Percentiles rank a stretch among this genome's conserved stretches.
Evolutionary conservation across 2,329 filamentous ascomycete species (phyloP).

Genomic region (Emergomyces pasteurianus): DNA sequence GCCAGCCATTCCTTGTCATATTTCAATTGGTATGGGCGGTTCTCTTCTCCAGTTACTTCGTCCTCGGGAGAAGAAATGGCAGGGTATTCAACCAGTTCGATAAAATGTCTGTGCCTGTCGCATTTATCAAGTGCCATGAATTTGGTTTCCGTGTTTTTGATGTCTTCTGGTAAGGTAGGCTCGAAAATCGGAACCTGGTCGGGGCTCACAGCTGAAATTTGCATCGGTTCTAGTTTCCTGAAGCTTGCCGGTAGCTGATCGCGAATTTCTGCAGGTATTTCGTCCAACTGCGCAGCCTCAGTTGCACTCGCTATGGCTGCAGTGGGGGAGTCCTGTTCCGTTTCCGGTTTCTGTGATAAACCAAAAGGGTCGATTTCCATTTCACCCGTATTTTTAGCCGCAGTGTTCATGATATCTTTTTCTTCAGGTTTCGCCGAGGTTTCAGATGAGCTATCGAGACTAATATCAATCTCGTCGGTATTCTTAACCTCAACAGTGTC

Average conservation of each 20-base stretch:
- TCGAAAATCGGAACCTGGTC: slow-evolving; percentile 35
- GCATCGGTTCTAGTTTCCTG: slow-evolving; percentile 30
- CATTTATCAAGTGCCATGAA: slow-evolving; percentile 93
- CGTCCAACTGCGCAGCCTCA: slow-evolving; percentile 13
- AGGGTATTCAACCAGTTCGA: slow-evolving; percentile 61
- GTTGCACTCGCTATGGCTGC: neutral
- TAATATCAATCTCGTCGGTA: slow-evolving; percentile 33
- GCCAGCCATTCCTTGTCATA: slow-evolving; percentile 96
- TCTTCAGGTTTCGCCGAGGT: slow-evolving; percentile 2
- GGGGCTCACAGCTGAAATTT: slow-evolving; percentile 18
- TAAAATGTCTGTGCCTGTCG: slow-evolving; percentile 53
- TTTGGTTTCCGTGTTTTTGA: slow-evolving; percentile 65
- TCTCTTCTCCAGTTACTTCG: slow-evolving; percentile 3
- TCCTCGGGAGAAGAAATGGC: slow-evolving; percentile 31
- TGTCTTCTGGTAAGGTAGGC: slow-evolving; percentile 55
- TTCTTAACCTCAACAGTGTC: slow-evolving; percentile 14
- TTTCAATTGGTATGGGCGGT: slow-evolving; percentile 48
- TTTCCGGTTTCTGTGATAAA: neutral
- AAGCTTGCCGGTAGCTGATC: slow-evolving; percentile 70
- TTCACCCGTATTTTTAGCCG: neutral
- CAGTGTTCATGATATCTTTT: neutral
- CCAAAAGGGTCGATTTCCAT: neutral
- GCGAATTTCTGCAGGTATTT: slow-evolving; percentile 53
- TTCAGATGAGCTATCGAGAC: slow-evolving; percentile 13
- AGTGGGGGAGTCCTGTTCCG: neutral